Base-by-base conservation (phyloP, 2,329 filamentous ascomycete genomes). In the Penicillium oxalicum region DNA sequence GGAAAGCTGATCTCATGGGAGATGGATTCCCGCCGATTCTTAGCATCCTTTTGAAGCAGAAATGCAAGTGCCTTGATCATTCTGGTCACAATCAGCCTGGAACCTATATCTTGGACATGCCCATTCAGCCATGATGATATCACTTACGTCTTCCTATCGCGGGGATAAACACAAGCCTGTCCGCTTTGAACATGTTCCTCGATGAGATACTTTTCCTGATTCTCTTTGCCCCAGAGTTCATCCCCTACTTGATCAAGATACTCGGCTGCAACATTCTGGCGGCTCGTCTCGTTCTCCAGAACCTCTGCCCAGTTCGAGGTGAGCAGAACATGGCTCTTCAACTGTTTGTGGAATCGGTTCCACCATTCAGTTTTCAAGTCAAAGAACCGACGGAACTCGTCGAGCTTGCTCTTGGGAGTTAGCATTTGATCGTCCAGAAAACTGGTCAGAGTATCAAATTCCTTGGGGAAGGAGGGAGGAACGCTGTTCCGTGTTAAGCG, bases 191-290 rank as follows among this genome's bases (percentile, higher is more conserved):
- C 35, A 13, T 54, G 53, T 11, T 56, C 61, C 12, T 49, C 12
- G 25, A 59, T 40, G 7, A 63, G 46, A 39, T 58, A 57, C 36
- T 53, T 55, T 18, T 44, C 34, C 8, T 55, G 49, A 26, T 50
- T 58, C 9, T 43, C 29, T 13, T 52, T 36, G 9, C 60, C 59
- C 61, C 61, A 62, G 24, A 61, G 61, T 33, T 45, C 42, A n/a
- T 28, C 44, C 5, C 59, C 60, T 12, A 52, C 48, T 9, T 42
- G 34, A 3, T 52, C 51, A 8, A 63, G 39, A 11, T 61, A 62
- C 9, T 18, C 34, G 9, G 42, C 36, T n/a, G 58, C 56, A 18
- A 58, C 58, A 2, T 18, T 4, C 1, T 34, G 25, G 4, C 56
- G 47, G 12, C 41, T 46, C n/a, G 11, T 1, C 18, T 52, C 44